Conservation (phyloP, 75 land plant genomes). For the Sequoiadendron giganteum region DNA sequence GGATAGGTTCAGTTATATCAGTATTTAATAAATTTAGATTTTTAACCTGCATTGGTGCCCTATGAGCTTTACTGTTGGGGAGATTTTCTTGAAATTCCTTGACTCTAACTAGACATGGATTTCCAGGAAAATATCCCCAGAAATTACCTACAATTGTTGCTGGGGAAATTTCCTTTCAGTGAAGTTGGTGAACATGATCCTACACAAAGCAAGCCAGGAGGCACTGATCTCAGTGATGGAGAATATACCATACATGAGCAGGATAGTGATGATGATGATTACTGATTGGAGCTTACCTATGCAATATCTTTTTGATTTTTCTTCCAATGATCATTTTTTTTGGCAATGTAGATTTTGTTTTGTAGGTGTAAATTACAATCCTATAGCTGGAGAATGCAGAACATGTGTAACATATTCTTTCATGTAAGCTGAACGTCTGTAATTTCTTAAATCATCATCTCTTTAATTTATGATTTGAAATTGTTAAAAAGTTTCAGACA, state of each 20-base stretch:
- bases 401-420: neutral
- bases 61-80: neutral
- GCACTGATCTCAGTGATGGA: conserved; percentile 43
- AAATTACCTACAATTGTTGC: conserved; percentile 62
- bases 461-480: neutral
- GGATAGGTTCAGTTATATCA: neutral
- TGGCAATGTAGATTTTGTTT: neutral
- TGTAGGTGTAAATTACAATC: neutral
- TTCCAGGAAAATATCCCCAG: conserved; percentile 35
- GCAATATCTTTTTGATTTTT: neutral
- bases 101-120: conserved; percentile 23
- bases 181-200: conserved; percentile 18
- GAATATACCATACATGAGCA: conserved; percentile 79
- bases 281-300: neutral
- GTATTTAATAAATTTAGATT: neutral
- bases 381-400: neutral
- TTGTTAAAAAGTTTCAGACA: neutral
- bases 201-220: conserved; percentile 6
- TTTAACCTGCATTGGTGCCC: neutral
- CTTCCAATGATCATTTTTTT: neutral
- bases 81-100: conserved; percentile 1
- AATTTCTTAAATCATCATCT: neutral
- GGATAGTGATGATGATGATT: conserved; percentile 55
- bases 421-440: neutral
- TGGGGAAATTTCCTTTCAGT: conserved; percentile 56